Base-by-base conservation (phyloP, 495 filamentous ascomycete genomes). In the Neurospora sp. region DNA sequence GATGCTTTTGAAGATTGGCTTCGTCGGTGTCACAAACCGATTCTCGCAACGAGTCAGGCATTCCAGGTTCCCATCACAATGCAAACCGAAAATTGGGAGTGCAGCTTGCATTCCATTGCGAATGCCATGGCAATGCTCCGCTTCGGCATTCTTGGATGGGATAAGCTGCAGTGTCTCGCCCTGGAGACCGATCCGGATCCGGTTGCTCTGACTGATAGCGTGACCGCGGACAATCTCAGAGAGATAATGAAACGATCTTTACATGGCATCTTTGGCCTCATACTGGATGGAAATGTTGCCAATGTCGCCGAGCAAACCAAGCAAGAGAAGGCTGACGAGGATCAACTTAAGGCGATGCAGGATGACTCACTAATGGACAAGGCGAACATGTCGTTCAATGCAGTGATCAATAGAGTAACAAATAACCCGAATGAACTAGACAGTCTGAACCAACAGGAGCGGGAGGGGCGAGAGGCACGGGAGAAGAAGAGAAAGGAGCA, bases 121-220 rank as follows among this genome's bases (percentile, higher is more conserved):
- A 78, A 74, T 37, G 59, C 69, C 34, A 69, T 78, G 69, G 73
- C 72, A 6, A 76, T 77, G 37, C 15, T 76, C 38, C 73, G 74
- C 13, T 76, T 72, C 24, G 75, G 74, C 24, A 24, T 70, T 1
- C n/a, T 77, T 8, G 74, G 78, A 2, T 79, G 77, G 77, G 4
- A 77, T 2, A 45, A 45, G 0, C 38, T 77, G 54, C 31, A 15
- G 24, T 66, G 54, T 5, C 17, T 21, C 42, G 72, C 24, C 37
- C 42, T 31, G 69, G 59, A 24, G 69, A 54, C 38, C 15, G 54
- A 39, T 34, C 28, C 24, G 11, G 54, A 70, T 7, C 71, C 21
- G 19, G 7, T 2, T 19, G 6, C 6, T 66, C 54, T 28, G 54
- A 28, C 54, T 34, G 2, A 5, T 17, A 34, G 24, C 28, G 28